phyloP scores from a whole-genome alignment of 129 eudicot species.

The Escallonia herrerae region DNA sequence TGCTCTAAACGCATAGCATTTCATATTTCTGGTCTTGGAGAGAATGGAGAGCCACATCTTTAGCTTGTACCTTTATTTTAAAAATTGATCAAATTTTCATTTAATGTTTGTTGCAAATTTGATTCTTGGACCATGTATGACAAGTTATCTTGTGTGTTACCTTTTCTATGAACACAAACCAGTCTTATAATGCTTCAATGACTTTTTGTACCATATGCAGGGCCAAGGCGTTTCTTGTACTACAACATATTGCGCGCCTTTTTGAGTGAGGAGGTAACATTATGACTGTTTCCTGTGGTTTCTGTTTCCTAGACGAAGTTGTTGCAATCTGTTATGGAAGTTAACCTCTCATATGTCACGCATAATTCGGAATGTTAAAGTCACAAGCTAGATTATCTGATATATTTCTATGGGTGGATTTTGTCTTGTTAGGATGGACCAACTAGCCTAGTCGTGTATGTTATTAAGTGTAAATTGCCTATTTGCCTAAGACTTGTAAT shows the following conservation, averaged over 20 bases:
- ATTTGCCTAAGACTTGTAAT: neutral
- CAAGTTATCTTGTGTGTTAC: neutral
- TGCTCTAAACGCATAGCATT: constrained; percentile 4
- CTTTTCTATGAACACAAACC: neutral
- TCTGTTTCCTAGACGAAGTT: neutral
- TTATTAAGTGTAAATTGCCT: neutral
- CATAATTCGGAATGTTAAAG: neutral
- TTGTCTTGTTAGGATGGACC: neutral
- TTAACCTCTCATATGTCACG: neutral
- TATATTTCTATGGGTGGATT: neutral
- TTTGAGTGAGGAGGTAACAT: constrained; percentile 67
- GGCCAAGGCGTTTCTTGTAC: constrained; percentile 77
- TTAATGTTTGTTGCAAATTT: neutral
- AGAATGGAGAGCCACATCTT: constrained; percentile 5
- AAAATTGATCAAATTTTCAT: neutral
- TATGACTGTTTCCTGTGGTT: neutral
- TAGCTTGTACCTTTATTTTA: constrained; percentile 5
- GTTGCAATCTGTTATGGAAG: neutral
- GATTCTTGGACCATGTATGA: neutral
- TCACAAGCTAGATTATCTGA: neutral
- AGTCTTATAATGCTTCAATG: neutral
- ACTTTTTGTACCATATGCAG: constrained; percentile 35
- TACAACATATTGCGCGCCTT: constrained; percentile 63
- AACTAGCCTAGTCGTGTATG: neutral
- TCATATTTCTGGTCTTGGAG: neutral